A percentile compares a stretch with the other conserved stretches of the same genome.
Evolutionary conservation across 75 land plant genomes (phyloP).

Genomic region (Sequoia sempervirens): DNA sequence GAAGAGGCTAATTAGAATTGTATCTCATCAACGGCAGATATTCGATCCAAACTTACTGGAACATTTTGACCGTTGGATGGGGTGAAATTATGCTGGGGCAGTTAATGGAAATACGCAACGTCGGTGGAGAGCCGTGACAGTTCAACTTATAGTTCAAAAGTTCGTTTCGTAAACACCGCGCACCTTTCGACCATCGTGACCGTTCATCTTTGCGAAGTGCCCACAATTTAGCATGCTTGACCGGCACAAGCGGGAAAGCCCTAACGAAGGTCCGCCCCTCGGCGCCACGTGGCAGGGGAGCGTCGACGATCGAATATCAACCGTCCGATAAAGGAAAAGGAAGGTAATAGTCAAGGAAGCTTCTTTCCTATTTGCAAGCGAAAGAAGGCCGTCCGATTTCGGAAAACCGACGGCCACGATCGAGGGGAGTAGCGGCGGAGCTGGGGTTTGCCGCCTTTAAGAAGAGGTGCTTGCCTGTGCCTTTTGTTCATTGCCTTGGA

Average conservation of each 20-base stretch:
- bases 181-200: not conserved
- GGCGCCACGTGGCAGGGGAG: not conserved
- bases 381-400: not conserved
- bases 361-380: not conserved
- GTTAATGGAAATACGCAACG: not conserved
- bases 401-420: not conserved
- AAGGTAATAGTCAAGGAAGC: not conserved
- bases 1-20: not conserved
- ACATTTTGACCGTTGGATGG: not conserved
- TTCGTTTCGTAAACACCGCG: not conserved
- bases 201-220: not conserved
- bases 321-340: not conserved
- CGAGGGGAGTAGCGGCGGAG: not conserved
- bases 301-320: not conserved
- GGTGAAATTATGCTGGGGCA: not conserved
- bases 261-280: not conserved
- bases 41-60: not conserved
- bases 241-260: not conserved
- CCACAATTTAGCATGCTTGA: not conserved
- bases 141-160: not conserved
- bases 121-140: not conserved
- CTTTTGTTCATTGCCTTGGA: not conserved
- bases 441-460: slow-evolving; percentile 1
- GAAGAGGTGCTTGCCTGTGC: not conserved
- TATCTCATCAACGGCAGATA: not conserved